Conservation (phyloP, 345 rosid genomes). For the Populus pruinosa region DNA sequence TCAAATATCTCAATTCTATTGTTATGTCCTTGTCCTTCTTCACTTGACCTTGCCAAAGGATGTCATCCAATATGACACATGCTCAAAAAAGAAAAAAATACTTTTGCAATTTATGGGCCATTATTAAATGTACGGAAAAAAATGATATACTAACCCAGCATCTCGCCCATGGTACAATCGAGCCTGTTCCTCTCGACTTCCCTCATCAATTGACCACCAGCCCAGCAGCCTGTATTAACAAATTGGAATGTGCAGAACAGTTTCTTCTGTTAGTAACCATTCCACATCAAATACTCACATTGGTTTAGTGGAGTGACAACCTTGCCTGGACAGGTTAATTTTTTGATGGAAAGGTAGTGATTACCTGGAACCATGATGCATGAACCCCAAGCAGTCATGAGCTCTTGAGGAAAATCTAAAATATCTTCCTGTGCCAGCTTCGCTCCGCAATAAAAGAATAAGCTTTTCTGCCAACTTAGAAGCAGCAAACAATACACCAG, state of each 20-base stretch:
- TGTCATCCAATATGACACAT: not conserved
- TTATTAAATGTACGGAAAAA: not conserved
- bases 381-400: conserved; percentile 80
- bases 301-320: not conserved
- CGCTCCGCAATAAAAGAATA: conserved; percentile 59
- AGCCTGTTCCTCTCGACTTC: conserved; percentile 90
- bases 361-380: conserved; percentile 98
- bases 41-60: not conserved
- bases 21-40: not conserved
- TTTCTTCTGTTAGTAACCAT: not conserved
- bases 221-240: conserved; percentile 67
- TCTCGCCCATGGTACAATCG: conserved; percentile 60
- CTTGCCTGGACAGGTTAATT: not conserved
- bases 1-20: not conserved
- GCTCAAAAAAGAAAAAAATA: not conserved
- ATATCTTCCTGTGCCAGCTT: conserved; percentile 69
- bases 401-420: conserved; percentile 63
- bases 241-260: conserved; percentile 14
- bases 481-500: conserved; percentile 75
- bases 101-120: not conserved
- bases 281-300: conserved; percentile 4
- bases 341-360: conserved; percentile 3
- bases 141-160: conserved; percentile 54
- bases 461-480: conserved; percentile 75
- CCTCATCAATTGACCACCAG: conserved; percentile 99